Percentiles rank a stretch among this genome's conserved stretches.
phyloP scores from a whole-genome alignment of 768 basidiomycete genomes.

The Pleurotus eryngii region DNA sequence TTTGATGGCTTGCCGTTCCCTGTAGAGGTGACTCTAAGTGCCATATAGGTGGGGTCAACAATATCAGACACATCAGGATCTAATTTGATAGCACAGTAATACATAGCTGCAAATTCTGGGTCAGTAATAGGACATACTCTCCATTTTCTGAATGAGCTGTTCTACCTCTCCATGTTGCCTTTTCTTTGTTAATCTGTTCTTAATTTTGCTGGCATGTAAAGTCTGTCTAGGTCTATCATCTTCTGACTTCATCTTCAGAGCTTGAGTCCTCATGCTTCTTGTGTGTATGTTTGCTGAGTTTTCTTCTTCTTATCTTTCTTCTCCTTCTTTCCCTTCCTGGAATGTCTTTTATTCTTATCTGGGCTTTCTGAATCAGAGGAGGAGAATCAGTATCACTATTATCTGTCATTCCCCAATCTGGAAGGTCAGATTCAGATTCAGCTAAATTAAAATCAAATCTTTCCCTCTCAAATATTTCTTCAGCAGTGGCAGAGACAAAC shows the following conservation, averaged over 20 bases:
- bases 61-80: constrained; percentile 2
- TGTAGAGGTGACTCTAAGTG: background rate
- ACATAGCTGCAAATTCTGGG: constrained; percentile 1
- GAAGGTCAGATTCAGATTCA: constrained; percentile 10
- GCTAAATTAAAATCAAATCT: constrained; percentile 7
- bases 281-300: background rate
- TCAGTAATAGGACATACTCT: constrained; percentile 5
- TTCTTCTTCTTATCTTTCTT: background rate
- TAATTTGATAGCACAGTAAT: constrained; percentile 7
- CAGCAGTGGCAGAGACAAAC: background rate
- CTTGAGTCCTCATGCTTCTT: background rate
- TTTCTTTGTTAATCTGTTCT: background rate
- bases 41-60: background rate
- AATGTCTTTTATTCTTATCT: background rate
- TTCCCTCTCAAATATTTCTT: constrained; percentile 4
- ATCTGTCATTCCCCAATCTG: constrained; percentile 1
- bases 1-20: background rate
- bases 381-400: background rate
- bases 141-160: constrained; percentile 4
- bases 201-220: background rate
- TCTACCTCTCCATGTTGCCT: constrained; percentile 1
- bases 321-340: background rate
- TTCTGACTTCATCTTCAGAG: constrained; percentile 3
- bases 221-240: background rate
- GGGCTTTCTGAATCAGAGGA: background rate